Percentiles rank a stretch among this genome's conserved stretches.
Conservation (phyloP, 345 rosid species). For the Moringa oleifera region DNA sequence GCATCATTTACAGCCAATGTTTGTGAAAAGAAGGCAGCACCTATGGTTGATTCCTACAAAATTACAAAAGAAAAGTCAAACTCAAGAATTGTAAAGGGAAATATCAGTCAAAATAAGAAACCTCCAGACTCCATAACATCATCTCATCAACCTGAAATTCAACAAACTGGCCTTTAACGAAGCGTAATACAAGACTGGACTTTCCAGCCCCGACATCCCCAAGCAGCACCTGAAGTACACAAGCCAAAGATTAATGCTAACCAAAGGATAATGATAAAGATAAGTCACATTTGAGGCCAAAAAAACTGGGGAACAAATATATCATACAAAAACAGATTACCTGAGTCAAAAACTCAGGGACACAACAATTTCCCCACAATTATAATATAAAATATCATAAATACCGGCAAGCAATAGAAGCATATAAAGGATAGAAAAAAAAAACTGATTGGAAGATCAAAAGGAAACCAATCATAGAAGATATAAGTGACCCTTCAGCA, state of each 20-base stretch:
- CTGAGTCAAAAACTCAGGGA: too few species aligned
- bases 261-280: not conserved
- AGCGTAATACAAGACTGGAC: conserved; percentile 87
- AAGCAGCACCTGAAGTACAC: conserved; percentile 63
- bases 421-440: not conserved
- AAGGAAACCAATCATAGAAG: not conserved
- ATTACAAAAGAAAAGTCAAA: conserved; percentile 12
- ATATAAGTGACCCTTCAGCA: not conserved
- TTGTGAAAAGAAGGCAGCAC: conserved; percentile 97
- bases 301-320: not conserved
- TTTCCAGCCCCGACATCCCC: conserved; percentile 98
- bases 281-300: too few species aligned
- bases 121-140: not conserved
- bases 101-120: not conserved
- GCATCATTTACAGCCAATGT: conserved; percentile 92
- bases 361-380: too few species aligned
- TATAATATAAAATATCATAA: too few species aligned
- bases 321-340: too few species aligned
- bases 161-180: conserved; percentile 86
- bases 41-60: conserved; percentile 89
- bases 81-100: conserved; percentile 5
- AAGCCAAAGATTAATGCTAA: too few species aligned
- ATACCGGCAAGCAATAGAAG: not conserved
- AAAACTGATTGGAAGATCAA: not conserved
- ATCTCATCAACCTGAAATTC: conserved; percentile 63